phyloP scores from a whole-genome alignment of 73 alveolate species.

The Paramecium pentaurelia region DNA sequence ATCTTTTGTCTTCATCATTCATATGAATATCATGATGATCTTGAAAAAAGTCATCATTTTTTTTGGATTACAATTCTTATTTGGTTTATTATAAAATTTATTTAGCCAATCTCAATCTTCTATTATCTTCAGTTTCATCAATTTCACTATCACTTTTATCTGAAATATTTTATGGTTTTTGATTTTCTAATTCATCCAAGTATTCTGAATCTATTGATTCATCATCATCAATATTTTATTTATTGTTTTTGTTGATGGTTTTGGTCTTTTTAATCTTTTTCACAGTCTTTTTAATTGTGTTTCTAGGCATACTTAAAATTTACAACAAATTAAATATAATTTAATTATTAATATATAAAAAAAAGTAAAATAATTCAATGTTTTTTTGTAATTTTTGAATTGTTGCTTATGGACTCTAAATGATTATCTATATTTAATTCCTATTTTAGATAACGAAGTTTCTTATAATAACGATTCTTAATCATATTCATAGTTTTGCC shows the following conservation, averaged over 20 bases:
- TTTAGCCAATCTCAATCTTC: constrained; percentile 60
- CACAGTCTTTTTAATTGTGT: background rate
- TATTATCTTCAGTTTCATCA: constrained; percentile 55
- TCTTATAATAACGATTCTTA: constrained; percentile 1
- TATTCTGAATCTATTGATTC: constrained; percentile 2
- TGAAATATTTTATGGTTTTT: background rate
- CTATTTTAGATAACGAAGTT: background rate
- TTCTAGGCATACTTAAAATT: background rate
- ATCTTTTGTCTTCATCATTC: constrained; percentile 52
- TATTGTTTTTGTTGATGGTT: background rate
- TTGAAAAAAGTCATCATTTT: background rate
- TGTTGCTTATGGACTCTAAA: background rate
- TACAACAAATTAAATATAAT: constrained; percentile 4
- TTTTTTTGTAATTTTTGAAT: background rate
- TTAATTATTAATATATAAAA: background rate
- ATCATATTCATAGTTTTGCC: constrained; percentile 19
- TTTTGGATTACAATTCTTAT: background rate
- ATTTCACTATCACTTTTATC: constrained; percentile 30
- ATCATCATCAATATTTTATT: background rate
- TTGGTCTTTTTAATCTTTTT: background rate
- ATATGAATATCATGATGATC: background rate
- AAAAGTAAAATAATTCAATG: background rate
- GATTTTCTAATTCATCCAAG: constrained; percentile 4
- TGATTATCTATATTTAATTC: background rate
- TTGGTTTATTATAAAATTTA: constrained; percentile 52